Evolutionary conservation across 1,284 basidiomycete genomes (phyloP).

Genomic region (Ganoderma sinense): DNA sequence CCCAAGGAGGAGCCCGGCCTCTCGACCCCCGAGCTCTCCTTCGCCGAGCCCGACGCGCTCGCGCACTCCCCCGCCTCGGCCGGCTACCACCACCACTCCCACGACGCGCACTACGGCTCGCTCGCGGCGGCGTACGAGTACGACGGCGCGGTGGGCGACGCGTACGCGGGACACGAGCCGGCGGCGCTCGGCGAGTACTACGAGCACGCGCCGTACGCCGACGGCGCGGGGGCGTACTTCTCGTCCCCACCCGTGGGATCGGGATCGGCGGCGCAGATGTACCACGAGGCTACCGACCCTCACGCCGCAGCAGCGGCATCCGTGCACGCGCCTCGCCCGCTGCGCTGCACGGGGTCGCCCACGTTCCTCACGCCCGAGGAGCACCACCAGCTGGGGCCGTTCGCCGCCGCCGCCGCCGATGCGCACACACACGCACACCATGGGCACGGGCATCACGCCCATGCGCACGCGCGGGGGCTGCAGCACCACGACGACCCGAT

Average conservation of each 20-base stretch:
- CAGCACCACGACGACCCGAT: constrained; percentile 23
- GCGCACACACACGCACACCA: constrained; percentile 6
- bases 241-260: not conserved
- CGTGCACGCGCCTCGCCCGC: constrained; percentile 31
- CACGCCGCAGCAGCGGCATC: constrained; percentile 13
- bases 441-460: too few relatives aligned
- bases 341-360: constrained; percentile 29
- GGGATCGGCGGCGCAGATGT: constrained; percentile 11
- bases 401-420: constrained; percentile 2
- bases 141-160: constrained; percentile 6
- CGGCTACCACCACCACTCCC: constrained; percentile 8
- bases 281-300: constrained; percentile 18
- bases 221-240: not conserved
- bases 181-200: constrained; percentile 3
- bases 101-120: constrained; percentile 17
- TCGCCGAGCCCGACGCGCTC: constrained; percentile 19
- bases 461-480: constrained; percentile 5
- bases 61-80: not conserved
- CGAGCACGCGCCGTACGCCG: constrained; percentile 17
- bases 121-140: constrained; percentile 9
- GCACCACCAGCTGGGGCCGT: constrained; percentile 9
- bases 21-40: constrained; percentile 25
- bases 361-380: constrained; percentile 26
- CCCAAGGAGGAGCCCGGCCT: constrained; percentile 32
- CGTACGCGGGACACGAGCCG: constrained; percentile 10